phyloP scores from a whole-genome alignment of 2,329 filamentous ascomycete species.

The Calcarisporium arbuscula region DNA sequence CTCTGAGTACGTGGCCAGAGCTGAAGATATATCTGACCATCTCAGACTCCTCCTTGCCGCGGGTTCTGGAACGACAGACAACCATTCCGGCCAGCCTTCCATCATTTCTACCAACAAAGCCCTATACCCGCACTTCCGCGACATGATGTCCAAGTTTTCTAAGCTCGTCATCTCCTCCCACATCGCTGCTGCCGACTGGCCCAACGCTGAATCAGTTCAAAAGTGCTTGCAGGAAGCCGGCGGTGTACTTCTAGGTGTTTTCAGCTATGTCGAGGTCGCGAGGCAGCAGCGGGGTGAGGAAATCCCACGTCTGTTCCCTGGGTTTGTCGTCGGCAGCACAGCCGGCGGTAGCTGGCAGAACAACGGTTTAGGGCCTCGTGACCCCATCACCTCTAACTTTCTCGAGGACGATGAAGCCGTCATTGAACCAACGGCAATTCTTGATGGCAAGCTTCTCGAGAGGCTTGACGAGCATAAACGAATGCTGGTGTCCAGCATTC shows the following conservation, averaged over 20 bases:
- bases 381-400: constrained; percentile 75
- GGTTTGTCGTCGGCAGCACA: constrained; percentile 82
- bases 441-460: constrained; percentile 75
- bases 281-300: constrained; percentile 89
- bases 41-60: constrained; percentile 88
- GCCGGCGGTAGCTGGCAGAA: constrained; percentile 85
- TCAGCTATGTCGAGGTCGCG: constrained; percentile 93
- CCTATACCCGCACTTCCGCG: constrained; percentile 91
- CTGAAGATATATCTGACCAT: constrained; percentile 98
- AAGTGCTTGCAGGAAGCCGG: constrained; percentile 98
- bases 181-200: constrained; percentile 94
- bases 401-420: constrained; percentile 73
- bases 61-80: constrained; percentile 94
- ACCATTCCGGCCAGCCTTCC: constrained; percentile 97
- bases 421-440: constrained; percentile 62
- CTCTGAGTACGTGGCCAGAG: constrained; percentile 84
- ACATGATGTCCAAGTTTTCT: constrained; percentile 99
- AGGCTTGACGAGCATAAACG: constrained; percentile 80
- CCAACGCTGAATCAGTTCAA: constrained; percentile 84
- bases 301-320: constrained; percentile 86
- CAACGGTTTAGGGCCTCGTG: constrained; percentile 57
- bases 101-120: constrained; percentile 98
- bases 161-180: constrained; percentile 97
- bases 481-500: constrained; percentile 77
- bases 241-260: constrained; percentile 87